Evolutionary conservation across 306 rosid species (phyloP).

Genomic region (Prunus padus): DNA sequence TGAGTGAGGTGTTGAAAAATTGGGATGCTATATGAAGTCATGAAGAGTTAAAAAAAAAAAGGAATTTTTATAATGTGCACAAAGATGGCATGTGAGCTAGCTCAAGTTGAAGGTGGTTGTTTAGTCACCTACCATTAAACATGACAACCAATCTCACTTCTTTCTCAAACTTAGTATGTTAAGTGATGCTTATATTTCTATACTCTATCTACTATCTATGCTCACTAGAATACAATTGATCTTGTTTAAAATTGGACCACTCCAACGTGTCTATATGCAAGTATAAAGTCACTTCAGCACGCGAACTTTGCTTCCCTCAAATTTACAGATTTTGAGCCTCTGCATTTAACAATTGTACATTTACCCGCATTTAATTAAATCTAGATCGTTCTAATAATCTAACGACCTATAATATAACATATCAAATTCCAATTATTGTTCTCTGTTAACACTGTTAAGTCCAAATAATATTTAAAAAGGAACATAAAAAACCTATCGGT

Average conservation of each 20-base stretch:
- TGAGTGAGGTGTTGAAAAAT: conserved; percentile 57
- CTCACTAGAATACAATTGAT: conserved; percentile 3
- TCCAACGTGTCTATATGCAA: background rate
- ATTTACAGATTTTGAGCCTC: no score
- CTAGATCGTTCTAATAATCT: no score
- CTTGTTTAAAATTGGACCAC: conserved; percentile 6
- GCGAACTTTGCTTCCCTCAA: background rate
- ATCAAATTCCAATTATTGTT: no score
- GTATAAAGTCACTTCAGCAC: conserved; percentile 2
- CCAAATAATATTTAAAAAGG: no score
- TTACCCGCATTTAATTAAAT: no score
- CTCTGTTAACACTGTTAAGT: no score
- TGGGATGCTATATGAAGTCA: conserved; percentile 42
- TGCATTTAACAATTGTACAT: no score
- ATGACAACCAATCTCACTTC: conserved; percentile 62
- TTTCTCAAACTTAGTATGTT: conserved; percentile 32
- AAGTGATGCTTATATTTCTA: conserved; percentile 13
- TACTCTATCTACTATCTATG: conserved; percentile 1
- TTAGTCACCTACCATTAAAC: conserved; percentile 95
- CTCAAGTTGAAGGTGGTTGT: conserved; percentile 65
- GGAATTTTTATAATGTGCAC: conserved; percentile 42
- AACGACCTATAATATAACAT: no score
- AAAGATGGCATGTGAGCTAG: conserved; percentile 57
- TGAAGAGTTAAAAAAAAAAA: conserved; percentile 27
- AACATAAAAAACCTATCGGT: no score